Evolutionary conservation across 2,329 filamentous ascomycete species (phyloP), one percentile per base, ranked within the genome.

Genomic region (Cordyceps cicadae): DNA sequence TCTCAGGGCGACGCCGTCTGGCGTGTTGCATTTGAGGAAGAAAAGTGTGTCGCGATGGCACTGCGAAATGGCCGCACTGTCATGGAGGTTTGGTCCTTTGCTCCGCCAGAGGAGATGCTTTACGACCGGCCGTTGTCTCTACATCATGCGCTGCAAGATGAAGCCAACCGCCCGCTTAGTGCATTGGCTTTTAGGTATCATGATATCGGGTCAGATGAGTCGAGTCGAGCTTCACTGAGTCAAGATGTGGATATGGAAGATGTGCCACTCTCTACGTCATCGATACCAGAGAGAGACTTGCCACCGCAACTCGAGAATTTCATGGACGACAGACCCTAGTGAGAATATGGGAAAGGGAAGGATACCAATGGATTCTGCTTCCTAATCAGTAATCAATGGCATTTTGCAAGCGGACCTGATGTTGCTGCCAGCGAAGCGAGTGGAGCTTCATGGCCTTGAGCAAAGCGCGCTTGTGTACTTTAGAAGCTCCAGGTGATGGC

Each of bases 61-160:
- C 88, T 91, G 67, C 84, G 93, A 63, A 85, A 85, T 57, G 87
- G 87, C 60, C 86, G 92, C 64, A 97, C 95, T 0, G 89, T 97
- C 64, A 99, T 99, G 94, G 94, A 99, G 87, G 91, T 97, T 3
- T 97, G 92, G 91, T 93, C 90, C 11, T 97, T 97, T 72, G 92
- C 93, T 4, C 92, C 93, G 15, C 90, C 91, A 0, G 87, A 90
- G 62, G 89, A 90, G 57, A 76, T 79, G 62, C 76, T 81, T 24
- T 79, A 78, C 62, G 83, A 86, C 55, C 74, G 78, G 11, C 78
- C 79, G 1, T 69, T 79, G n/a, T 79, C 79, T 39, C 71, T 82
- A 46, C 75, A 80, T 56, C 73, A 77, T 45, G 69, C 76, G 2
- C 67, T 78, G 17, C 79, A 83, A 54, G 71, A 77, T 41, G 69